Percentiles rank a stretch among this genome's conserved stretches.
Evolutionary conservation across 371 early-diverging fungal species (phyloP).

Genomic region (Entomophthora muscae): DNA sequence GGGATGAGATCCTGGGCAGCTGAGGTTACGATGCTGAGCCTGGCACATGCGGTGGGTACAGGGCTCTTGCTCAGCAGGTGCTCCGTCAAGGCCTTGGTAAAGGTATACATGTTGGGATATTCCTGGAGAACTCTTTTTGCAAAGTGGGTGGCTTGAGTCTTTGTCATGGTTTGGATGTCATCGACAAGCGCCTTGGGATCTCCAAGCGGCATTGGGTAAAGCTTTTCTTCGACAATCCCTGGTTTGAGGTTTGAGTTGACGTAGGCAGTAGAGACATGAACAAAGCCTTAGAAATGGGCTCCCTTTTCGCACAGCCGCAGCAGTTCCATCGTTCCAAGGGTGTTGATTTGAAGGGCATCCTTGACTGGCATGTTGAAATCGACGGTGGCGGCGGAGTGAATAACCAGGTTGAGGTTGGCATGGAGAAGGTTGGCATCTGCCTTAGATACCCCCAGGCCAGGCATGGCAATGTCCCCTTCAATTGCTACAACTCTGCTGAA

Average conservation of each 20-base stretch:
- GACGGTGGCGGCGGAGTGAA: no score
- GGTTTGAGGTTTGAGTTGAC: constrained; percentile 24
- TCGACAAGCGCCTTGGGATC: no score
- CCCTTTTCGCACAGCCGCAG: constrained; percentile 28
- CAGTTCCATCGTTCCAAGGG: constrained; percentile 26
- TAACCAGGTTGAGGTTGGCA: constrained; percentile 24
- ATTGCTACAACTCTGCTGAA: constrained; percentile 27
- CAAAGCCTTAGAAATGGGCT: constrained; percentile 21
- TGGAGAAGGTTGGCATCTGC: constrained; percentile 20
- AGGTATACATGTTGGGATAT: constrained; percentile 28
- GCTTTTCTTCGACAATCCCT: constrained; percentile 22
- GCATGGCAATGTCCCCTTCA: constrained; percentile 25
- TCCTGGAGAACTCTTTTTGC: constrained; percentile 25
- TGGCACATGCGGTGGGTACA: constrained; percentile 19
- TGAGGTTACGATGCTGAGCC: constrained; percentile 33
- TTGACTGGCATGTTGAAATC: constrained; percentile 31
- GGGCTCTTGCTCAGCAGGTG: constrained; percentile 26
- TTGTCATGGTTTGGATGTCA: no score
- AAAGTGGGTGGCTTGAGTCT: constrained; percentile 25
- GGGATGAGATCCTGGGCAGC: constrained; percentile 28
- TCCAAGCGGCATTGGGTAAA: constrained; percentile 26
- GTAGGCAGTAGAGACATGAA: no score
- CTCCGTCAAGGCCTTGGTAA: constrained; percentile 33
- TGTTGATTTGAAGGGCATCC: constrained; percentile 21
- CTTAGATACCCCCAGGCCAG: constrained; percentile 24